A percentile compares a stretch with the other conserved stretches of the same genome.
These are phyloP conservation scores for Hygrocybe coccinea DNA, from an alignment of 768 basidiomycete genomes.

Conservation along the genomic window DNA sequence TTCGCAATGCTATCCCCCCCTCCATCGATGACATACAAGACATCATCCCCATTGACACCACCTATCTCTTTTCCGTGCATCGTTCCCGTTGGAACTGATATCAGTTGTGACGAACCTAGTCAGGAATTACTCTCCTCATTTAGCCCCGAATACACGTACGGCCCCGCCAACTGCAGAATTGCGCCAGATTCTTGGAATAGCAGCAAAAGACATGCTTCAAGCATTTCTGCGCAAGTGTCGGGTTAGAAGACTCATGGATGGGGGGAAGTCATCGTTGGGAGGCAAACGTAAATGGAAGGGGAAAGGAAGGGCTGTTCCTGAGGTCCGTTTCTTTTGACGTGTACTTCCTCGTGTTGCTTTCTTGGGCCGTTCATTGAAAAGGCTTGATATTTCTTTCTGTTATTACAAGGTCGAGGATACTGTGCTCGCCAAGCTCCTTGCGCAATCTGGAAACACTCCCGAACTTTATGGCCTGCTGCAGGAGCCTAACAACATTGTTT, in stretches of 20 bases:
- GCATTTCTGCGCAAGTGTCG: conserved; percentile 61
- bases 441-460: conserved; percentile 52
- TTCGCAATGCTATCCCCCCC: conserved; percentile 23
- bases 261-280: conserved; percentile 19
- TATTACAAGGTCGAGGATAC: conserved; percentile 63
- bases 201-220: conserved; percentile 74
- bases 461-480: conserved; percentile 59
- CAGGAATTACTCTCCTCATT: conserved; percentile 86
- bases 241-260: conserved; percentile 39
- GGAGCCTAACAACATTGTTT: conserved; percentile 48
- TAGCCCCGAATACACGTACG: conserved; percentile 60
- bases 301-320: conserved; percentile 18
- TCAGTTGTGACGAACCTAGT: conserved; percentile 86
- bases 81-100: conserved; percentile 61
- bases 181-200: conserved; percentile 52
- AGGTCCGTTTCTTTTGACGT: neutral
- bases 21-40: no score
- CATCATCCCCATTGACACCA: conserved; percentile 21
- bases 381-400: neutral
- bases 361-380: neutral
- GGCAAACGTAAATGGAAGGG: conserved; percentile 12
- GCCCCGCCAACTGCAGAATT: conserved; percentile 71
- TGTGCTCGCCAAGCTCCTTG: conserved; percentile 69
- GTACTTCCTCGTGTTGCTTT: neutral
- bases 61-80: conserved; percentile 22